Percentiles rank a stretch among this genome's conserved stretches.
These are phyloP conservation scores for Bipolaris oryzae DNA, from an alignment of 2,329 filamentous ascomycete species.

Conservation along the genomic window DNA sequence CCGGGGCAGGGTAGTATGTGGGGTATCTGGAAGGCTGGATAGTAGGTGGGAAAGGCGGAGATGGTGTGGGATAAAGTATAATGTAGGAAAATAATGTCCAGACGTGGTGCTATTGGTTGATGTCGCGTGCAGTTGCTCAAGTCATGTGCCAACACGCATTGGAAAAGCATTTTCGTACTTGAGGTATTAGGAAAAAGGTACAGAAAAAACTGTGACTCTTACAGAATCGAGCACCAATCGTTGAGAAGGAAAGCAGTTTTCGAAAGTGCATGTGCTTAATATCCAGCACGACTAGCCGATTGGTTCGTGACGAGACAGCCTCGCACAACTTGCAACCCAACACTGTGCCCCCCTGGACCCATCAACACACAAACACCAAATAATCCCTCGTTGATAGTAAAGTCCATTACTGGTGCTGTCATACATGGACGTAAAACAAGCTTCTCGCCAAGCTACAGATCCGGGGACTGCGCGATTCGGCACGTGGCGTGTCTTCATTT, in stretches of 20 bases:
- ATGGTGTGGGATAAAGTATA: background rate
- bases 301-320: background rate
- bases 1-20: too few relatives aligned
- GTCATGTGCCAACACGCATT: background rate
- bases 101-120: background rate
- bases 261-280: background rate
- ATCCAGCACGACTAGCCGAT: background rate
- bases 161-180: background rate
- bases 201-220: too few relatives aligned
- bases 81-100: background rate
- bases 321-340: background rate
- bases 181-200: too few relatives aligned
- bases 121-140: background rate
- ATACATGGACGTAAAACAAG: conserved; percentile 8
- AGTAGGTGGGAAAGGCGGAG: too few relatives aligned
- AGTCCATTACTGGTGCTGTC: background rate
- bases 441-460: conserved; percentile 9
- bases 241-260: background rate
- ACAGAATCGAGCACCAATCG: too few relatives aligned
- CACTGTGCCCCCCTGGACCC: background rate
- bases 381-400: background rate
- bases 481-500: conserved; percentile 15
- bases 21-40: too few relatives aligned
- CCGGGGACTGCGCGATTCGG: conserved; percentile 2
- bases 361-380: background rate